Evolutionary conservation across 176 grass and related monocot species (phyloP).

Genomic region (Secale cereale): DNA sequence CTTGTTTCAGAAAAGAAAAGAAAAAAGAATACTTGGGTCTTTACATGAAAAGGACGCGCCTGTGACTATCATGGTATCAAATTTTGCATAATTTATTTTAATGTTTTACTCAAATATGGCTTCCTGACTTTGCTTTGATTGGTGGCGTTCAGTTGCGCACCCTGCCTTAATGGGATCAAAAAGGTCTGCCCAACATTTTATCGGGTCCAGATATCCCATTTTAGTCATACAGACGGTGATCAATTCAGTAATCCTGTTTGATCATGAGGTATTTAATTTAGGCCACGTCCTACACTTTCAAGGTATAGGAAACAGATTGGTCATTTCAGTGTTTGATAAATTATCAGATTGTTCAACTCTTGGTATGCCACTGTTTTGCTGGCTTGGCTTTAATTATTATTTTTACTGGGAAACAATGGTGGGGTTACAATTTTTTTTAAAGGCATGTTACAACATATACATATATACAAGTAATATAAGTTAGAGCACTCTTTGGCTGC

Average conservation of each 20-base stretch:
- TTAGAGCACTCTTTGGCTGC: no score
- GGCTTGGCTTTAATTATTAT: not conserved
- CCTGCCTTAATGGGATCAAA: no score
- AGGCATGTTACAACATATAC: no score
- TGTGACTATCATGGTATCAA: conserved; percentile 20
- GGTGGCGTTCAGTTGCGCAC: not conserved
- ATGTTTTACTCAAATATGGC: not conserved
- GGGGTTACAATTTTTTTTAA: no score
- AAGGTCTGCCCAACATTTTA: not conserved
- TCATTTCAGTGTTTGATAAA: not conserved
- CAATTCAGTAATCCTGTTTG: not conserved
- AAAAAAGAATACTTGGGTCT: conserved; percentile 25
- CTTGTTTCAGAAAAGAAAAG: conserved; percentile 37
- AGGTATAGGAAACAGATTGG: no score
- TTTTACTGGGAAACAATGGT: not conserved
- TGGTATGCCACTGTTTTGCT: not conserved
- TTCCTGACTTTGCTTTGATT: not conserved
- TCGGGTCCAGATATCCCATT: not conserved
- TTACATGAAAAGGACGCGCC: conserved; percentile 39
- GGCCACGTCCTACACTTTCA: no score
- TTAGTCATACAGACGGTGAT: not conserved
- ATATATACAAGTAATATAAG: no score
- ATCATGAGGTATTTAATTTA: not conserved
- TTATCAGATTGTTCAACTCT: not conserved
- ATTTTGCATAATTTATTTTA: not conserved